Percentiles rank a stretch among this genome's conserved stretches.
Conservation (phyloP, 208 protist genomes). For the Ichthyophonus hoferi region DNA sequence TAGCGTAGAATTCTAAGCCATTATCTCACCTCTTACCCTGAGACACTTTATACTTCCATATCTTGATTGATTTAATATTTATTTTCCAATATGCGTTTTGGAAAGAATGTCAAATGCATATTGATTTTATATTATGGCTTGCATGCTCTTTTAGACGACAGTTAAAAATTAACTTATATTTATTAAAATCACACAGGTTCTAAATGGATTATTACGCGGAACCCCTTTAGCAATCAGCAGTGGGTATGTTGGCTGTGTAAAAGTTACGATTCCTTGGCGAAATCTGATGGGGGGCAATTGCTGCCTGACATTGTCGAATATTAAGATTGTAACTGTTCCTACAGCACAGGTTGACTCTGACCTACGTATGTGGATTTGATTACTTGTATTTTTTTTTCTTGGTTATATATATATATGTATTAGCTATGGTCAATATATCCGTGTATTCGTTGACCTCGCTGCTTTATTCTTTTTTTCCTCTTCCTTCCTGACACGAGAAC, state of each 20-base stretch:
- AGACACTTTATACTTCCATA: not conserved
- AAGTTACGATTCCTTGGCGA: not conserved
- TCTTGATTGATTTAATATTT: not conserved
- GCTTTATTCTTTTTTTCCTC: not conserved
- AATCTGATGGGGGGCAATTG: not conserved
- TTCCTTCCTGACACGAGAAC: not conserved
- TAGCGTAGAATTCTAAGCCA: no score
- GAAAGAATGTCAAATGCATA: not conserved
- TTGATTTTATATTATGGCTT: not conserved
- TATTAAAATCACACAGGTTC: not conserved
- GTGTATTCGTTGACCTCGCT: not conserved
- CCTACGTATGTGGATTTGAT: not conserved
- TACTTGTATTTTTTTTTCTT: no score
- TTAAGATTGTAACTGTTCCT: not conserved
- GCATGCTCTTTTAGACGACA: not conserved
- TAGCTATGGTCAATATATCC: not conserved
- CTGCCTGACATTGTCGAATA: not conserved
- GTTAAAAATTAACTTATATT: not conserved
- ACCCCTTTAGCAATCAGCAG: not conserved
- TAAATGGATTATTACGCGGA: not conserved
- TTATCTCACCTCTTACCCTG: not conserved
- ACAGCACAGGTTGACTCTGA: not conserved
- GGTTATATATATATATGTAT: not conserved
- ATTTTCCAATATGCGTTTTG: not conserved
- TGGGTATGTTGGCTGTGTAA: not conserved